Evolutionary conservation across 192 early-diverging fungal genomes (phyloP), one percentile per base, ranked within the genome.

Genomic region (Coemansia sp.): DNA sequence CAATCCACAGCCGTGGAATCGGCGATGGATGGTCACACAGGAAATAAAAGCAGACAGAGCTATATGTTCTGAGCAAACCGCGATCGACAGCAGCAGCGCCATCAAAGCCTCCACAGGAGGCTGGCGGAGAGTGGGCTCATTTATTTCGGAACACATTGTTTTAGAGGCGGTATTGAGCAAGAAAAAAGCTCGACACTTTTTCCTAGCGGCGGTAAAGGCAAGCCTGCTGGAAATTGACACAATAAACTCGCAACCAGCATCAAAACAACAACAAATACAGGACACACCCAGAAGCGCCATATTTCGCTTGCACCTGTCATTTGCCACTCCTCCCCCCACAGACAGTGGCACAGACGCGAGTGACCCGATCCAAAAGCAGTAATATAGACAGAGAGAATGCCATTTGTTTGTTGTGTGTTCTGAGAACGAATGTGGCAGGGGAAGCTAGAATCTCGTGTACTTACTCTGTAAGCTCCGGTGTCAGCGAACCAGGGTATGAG

Each of bases 1-100:
- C 57, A 60, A 60, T 60, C 57, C 54, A 55, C 18, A 36, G 57
- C 57, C 57, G 16, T 60, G 57, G n/a, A 34, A 60, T 60, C 57
- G 57, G 57, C 57, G 57, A 60, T 60, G 57, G 15, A 33, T 38
- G 33, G 59, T 22, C 61, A 34, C 18, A 22, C 34, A 63, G 20
- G 11, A 15, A 22, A 8, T 38, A 60, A 34, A 36, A 6, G 15
- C 55, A 34, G 31, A 16, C 33, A 31, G 29, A 38, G 36, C 36
- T 43, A 43, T 11, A 3, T 12, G 42, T 38, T 41, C 36, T 9
- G 59, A 8, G n/a, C 60, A 63, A 40, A 24, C 61, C 36, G 9
- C 38, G 61, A 63, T 63, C 61, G 38, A 18, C 38, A 63, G 59
- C 54, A 55, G 60, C 36, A 34, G 36, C 38, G 18, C 61, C 38